phyloP scores from a whole-genome alignment of 805 yeast species.

The Dipodascopsis uninucleata region DNA sequence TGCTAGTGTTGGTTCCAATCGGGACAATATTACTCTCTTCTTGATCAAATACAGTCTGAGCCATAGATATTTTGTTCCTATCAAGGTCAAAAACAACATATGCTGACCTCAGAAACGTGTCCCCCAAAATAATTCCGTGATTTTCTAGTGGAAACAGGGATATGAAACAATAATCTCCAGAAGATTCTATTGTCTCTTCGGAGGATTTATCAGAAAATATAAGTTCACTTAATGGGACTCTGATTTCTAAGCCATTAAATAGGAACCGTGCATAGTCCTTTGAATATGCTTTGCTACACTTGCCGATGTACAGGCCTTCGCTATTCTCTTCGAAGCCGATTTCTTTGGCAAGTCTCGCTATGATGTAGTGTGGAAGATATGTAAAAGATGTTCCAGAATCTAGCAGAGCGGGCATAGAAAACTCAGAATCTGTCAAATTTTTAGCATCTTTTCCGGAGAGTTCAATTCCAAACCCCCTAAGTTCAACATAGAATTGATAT shows the following conservation, averaged over 20 bases:
- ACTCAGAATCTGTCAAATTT: background rate
- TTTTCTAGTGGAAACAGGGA: conserved; percentile 34
- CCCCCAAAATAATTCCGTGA: conserved; percentile 47
- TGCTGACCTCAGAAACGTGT: conserved; percentile 49
- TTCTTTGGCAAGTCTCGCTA: conserved; percentile 1
- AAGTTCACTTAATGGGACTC: conserved; percentile 42
- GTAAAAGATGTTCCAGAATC: background rate
- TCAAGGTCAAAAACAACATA: conserved; percentile 57
- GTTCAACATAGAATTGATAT: background rate
- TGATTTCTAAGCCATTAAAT: conserved; percentile 50
- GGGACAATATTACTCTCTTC: conserved; percentile 29
- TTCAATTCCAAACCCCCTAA: background rate
- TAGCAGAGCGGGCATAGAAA: conserved; percentile 12
- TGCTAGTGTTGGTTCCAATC: conserved; percentile 11
- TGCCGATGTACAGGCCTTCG: conserved; percentile 44
- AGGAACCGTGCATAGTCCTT: conserved; percentile 41
- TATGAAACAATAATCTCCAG: conserved; percentile 29
- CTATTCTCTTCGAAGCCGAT: no score
- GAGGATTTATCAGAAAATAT: conserved; percentile 16
- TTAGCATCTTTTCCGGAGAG: background rate
- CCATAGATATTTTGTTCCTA: conserved; percentile 50
- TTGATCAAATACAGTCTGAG: conserved; percentile 40
- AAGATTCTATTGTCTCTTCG: conserved; percentile 24
- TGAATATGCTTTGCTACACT: conserved; percentile 37
- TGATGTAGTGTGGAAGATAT: background rate